Evolutionary conservation across 768 basidiomycete species (phyloP), one percentile per base, ranked within the genome.

Genomic region (Chalciporus piperatus): DNA sequence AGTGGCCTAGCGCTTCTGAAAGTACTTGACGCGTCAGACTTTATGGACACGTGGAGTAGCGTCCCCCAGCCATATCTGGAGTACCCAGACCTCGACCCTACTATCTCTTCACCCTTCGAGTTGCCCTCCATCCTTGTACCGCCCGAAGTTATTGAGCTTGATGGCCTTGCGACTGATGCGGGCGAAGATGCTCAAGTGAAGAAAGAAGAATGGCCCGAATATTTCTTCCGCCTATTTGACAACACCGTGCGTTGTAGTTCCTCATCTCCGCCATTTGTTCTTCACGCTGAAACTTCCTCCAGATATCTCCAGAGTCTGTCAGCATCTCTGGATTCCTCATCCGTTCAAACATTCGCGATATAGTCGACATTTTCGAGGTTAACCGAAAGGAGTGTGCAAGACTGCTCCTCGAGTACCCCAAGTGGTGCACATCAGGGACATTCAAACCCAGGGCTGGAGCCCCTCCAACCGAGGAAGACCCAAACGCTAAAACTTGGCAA

Each of bases 341-440:
- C 6, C 87, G 88, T 22, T 79, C 85, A 11, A 76, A 83, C 20
- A 68, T 97, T 10, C 70, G 82, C 7, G 94, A 98, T 63, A 79
- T 86, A 17, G 70, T 97, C 38, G 83, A 92, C 51, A 87, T 98
- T 14, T 98, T 91, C 61, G 96, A 98, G 67, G 82, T 97, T 45
- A 98, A 99, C 68, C 83, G 97, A 48, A 97, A 96, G 67, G 97
- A 99, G 61, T 89, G 87, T 58, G 95, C 97, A 1, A 77, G 89
- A 3, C 72, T 98, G 8, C 75, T 98, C 6, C 77, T 97, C 41
- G 87, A 92, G 66, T 85, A 89, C 48, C 89, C 91, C 1, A 87
- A 85, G 61, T 97, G 93, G 89, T 81, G 85, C 49, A 64, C 83
- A 4, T 74, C 79, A 3, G 92, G 91, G 4, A 92, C 92, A 0